Percentiles rank a stretch among this genome's conserved stretches.
Conservation (phyloP, 2,329 filamentous ascomycete species). For the Plectosphaerella plurivora region DNA sequence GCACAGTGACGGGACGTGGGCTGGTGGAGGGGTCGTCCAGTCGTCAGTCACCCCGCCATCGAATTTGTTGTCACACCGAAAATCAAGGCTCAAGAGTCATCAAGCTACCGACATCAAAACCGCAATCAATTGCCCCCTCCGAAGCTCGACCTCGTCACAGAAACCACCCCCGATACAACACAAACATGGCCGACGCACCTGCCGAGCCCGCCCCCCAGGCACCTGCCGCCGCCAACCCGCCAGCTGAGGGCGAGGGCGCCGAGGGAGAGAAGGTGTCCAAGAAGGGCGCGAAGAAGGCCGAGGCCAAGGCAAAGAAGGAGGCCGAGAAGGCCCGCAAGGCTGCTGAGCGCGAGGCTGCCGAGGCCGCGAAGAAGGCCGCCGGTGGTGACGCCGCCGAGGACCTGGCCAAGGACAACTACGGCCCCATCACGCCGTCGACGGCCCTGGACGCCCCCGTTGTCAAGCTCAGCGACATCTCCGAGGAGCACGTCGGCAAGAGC, state of each 20-base stretch:
- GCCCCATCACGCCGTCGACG: slow-evolving; percentile 58
- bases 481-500: slow-evolving; percentile 62
- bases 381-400: slow-evolving; percentile 61
- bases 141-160: background rate
- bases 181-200: slow-evolving; percentile 28
- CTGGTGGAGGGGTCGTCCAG: slow-evolving; percentile 5
- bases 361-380: slow-evolving; percentile 62
- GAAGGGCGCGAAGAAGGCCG: slow-evolving; percentile 80
- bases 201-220: slow-evolving; percentile 16
- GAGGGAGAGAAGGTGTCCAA: slow-evolving; percentile 47
- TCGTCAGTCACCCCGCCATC: slow-evolving; percentile 8
- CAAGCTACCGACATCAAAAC: background rate
- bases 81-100: slow-evolving; percentile 6
- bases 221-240: slow-evolving; percentile 16
- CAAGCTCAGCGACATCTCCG: slow-evolving; percentile 58
- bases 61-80: slow-evolving; percentile 8
- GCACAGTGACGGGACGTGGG: background rate
- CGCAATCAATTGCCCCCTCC: background rate
- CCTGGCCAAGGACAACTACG: slow-evolving; percentile 74
- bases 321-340: slow-evolving; percentile 62
- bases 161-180: background rate
- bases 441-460: slow-evolving; percentile 45
- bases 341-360: slow-evolving; percentile 56
- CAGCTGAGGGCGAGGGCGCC: slow-evolving; percentile 15
- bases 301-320: slow-evolving; percentile 83